Evolutionary conservation across 441 rosid genomes (phyloP).

Genomic region (Populus trichocarpa): DNA sequence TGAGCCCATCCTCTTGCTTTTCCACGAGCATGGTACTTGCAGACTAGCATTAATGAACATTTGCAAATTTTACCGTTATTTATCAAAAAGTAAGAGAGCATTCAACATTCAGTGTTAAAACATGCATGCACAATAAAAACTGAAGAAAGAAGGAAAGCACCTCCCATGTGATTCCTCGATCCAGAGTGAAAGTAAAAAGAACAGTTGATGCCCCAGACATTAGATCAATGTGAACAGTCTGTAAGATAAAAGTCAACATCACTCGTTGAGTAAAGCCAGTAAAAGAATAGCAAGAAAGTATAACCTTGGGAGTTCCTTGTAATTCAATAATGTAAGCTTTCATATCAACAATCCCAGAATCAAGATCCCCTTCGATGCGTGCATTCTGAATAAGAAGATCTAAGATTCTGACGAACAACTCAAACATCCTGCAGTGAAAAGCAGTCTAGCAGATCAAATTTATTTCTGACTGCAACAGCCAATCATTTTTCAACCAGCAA

Average conservation of each 20-base stretch:
- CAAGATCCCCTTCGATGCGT: too few species aligned
- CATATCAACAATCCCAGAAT: too few species aligned
- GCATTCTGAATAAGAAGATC: conserved; percentile 88
- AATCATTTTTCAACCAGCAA: conserved; percentile 15
- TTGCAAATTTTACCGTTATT: too few species aligned
- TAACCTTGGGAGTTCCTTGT: too few species aligned
- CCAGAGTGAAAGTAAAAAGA: conserved; percentile 83
- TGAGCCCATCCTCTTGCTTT: conserved; percentile 78
- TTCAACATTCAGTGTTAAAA: too few species aligned
- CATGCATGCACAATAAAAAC: background rate
- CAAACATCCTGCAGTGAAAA: conserved; percentile 67
- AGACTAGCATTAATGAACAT: conserved; percentile 38
- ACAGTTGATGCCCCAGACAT: conserved; percentile 94
- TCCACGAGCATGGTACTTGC: conserved; percentile 76
- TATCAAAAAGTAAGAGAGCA: background rate
- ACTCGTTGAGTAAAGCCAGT: conserved; percentile 12
- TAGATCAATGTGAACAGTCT: conserved; percentile 95
- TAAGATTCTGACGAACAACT: conserved; percentile 85
- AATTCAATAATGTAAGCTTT: too few species aligned
- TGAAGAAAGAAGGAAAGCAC: conserved; percentile 32
- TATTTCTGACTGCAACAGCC: conserved; percentile 10
- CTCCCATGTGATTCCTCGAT: conserved; percentile 98
- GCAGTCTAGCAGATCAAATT: conserved; percentile 18
- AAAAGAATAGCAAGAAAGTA: conserved; percentile 22
- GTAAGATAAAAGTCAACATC: conserved; percentile 29